Evolutionary conservation across 108 stramenopile genomes (phyloP).

Genomic region (Cylindrotheca fusiformis): DNA sequence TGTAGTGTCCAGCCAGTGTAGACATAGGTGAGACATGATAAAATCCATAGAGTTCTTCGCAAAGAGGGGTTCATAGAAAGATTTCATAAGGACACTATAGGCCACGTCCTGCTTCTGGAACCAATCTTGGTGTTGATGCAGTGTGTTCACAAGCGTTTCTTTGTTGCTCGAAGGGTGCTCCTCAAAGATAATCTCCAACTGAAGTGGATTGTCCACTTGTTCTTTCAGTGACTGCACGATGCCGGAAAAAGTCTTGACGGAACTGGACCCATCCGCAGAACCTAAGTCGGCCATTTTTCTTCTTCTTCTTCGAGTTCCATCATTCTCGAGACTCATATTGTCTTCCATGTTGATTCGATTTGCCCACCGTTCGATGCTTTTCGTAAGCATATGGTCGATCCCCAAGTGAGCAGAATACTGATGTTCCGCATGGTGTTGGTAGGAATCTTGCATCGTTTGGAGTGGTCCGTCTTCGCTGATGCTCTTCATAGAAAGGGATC

Average conservation of each 20-base stretch:
- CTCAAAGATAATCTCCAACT: slow-evolving; percentile 28
- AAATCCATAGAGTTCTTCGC: slow-evolving; percentile 24
- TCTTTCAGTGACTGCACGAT: slow-evolving; percentile 12
- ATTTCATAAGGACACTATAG: slow-evolving; percentile 19
- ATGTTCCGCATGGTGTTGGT: neutral
- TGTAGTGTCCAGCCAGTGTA: slow-evolving; percentile 34
- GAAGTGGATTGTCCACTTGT: neutral
- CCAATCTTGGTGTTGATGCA: slow-evolving; percentile 8
- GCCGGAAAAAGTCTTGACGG: slow-evolving; percentile 24
- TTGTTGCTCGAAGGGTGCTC: slow-evolving; percentile 33
- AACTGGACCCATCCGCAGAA: slow-evolving; percentile 38
- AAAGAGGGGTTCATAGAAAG: slow-evolving; percentile 35
- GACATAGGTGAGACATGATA: slow-evolving; percentile 31
- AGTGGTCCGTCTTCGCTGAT: too few relatives aligned
- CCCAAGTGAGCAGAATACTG: slow-evolving; percentile 10
- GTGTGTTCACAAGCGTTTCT: slow-evolving; percentile 8
- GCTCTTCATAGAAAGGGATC: too few relatives aligned
- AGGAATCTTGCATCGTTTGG: slow-evolving; percentile 5
- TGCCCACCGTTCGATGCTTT: neutral
- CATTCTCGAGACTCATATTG: neutral
- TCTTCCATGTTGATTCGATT: slow-evolving; percentile 1
- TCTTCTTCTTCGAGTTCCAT: neutral
- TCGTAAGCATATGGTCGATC: slow-evolving; percentile 1
- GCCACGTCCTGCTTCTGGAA: slow-evolving; percentile 9
- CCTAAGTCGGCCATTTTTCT: slow-evolving; percentile 27